Conservation (phyloP, 2,329 filamentous ascomycete species). For the Aspergillus fumigatus region DNA sequence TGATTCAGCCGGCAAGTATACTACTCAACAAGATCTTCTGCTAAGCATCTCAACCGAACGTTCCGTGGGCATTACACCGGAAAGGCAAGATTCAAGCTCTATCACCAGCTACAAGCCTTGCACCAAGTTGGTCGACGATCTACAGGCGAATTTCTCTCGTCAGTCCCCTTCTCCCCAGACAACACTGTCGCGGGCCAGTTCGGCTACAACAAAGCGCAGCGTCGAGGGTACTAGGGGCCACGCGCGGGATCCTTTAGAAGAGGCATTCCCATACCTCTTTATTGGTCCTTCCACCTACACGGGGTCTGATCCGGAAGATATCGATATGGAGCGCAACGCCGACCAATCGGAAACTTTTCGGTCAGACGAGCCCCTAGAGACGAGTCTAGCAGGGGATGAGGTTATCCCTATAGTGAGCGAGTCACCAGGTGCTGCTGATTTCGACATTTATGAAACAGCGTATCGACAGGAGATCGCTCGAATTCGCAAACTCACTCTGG, state of each 20-base stretch:
- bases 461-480: conserved; percentile 77
- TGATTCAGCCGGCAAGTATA: conserved; percentile 14
- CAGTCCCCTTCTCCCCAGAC: conserved; percentile 27
- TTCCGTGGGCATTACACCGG: conserved; percentile 15
- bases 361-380: conserved; percentile 32
- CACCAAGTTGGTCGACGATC: conserved; percentile 15
- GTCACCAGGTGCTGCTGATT: conserved; percentile 77
- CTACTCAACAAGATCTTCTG: conserved; percentile 8
- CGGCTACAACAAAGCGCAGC: conserved; percentile 33
- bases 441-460: conserved; percentile 82
- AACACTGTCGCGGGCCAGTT: conserved; percentile 26
- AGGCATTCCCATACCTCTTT: conserved; percentile 66
- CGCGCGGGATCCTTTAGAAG: conserved; percentile 60
- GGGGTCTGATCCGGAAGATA: conserved; percentile 20
- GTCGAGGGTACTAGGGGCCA: conserved; percentile 53
- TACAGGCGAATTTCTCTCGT: conserved; percentile 14
- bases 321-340: conserved; percentile 13
- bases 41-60: conserved; percentile 11
- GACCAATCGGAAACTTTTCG: conserved; percentile 30
- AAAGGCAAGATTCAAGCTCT: conserved; percentile 24
- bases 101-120: conserved; percentile 17
- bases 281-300: conserved; percentile 61
- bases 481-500: conserved; percentile 51
- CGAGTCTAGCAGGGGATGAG: conserved; percentile 6
- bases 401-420: conserved; percentile 61